These are phyloP conservation scores for Paecilomyces sp. DNA, from an alignment of 2,329 filamentous ascomycete species.

Conservation along the genomic window DNA sequence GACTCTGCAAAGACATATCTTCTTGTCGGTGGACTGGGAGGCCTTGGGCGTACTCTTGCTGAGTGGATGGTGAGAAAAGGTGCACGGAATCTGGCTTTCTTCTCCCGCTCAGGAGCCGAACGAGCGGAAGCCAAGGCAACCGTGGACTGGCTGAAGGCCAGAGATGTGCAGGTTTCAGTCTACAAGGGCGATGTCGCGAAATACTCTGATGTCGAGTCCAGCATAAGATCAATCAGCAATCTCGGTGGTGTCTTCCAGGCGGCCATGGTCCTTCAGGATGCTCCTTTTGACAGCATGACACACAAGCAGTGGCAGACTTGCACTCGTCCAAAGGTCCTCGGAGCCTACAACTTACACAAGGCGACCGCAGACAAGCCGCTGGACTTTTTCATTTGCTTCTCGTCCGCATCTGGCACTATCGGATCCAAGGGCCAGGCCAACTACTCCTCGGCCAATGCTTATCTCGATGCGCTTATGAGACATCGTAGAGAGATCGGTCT, in stretches of 20 bases:
- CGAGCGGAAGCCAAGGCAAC: slow-evolving; percentile 4
- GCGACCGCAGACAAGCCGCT: slow-evolving; percentile 6
- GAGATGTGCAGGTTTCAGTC: neutral
- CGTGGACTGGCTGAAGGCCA: neutral
- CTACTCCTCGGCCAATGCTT: slow-evolving; percentile 15
- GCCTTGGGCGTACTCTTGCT: slow-evolving; percentile 28
- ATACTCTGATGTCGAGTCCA: neutral
- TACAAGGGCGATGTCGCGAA: neutral
- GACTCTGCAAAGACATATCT: slow-evolving; percentile 23
- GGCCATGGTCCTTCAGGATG: slow-evolving; percentile 11
- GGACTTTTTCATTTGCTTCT: slow-evolving; percentile 13
- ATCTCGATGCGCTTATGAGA: slow-evolving; percentile 13
- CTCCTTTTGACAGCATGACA: slow-evolving; percentile 11
- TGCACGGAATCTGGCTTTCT: slow-evolving; percentile 23
- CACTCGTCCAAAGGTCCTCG: slow-evolving; percentile 8
- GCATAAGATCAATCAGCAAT: neutral
- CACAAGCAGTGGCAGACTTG: slow-evolving; percentile 11
- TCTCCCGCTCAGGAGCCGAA: slow-evolving; percentile 19
- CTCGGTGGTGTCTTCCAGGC: slow-evolving; percentile 6
- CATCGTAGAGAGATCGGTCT: slow-evolving; percentile 9
- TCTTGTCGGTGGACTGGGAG: slow-evolving; percentile 31
- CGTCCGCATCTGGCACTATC: slow-evolving; percentile 9
- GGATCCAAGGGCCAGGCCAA: slow-evolving; percentile 9
- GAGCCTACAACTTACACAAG: slow-evolving; percentile 10
- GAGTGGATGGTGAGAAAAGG: slow-evolving; percentile 25